Conservation (phyloP, 768 basidiomycete species). For the Xerocomus brunneocitrinus region DNA sequence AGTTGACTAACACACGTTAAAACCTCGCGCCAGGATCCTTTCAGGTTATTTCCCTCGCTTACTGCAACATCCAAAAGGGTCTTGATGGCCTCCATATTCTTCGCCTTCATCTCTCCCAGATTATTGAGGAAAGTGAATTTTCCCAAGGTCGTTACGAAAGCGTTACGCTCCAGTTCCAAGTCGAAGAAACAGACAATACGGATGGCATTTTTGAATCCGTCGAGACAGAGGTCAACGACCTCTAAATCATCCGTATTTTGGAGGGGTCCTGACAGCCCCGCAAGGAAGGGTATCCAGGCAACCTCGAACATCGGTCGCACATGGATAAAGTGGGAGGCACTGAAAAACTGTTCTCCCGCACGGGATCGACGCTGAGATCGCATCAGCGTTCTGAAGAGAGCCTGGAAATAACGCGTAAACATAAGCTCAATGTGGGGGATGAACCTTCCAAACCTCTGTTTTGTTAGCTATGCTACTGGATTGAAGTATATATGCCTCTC, state of each 20-base stretch:
- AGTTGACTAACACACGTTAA: constrained; percentile 96
- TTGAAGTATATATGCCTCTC: constrained; percentile 93
- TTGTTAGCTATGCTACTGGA: constrained; percentile 95
- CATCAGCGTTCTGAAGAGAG: constrained; percentile 89
- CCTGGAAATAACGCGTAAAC: constrained; percentile 40
- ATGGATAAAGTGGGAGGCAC: constrained; percentile 93
- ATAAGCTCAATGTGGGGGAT: neutral
- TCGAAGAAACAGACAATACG: constrained; percentile 96
- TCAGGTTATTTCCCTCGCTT: constrained; percentile 94
- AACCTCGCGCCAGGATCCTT: constrained; percentile 95
- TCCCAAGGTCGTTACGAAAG: constrained; percentile 91
- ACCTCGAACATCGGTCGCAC: constrained; percentile 99
- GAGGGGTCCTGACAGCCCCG: constrained; percentile 88
- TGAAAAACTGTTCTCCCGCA: constrained; percentile 85
- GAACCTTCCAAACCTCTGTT: constrained; percentile 65
- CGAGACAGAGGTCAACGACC: constrained; percentile 84
- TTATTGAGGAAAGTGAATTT: constrained; percentile 99
- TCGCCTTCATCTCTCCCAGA: constrained; percentile 96
- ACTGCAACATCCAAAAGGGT: constrained; percentile 90
- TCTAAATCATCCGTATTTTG: constrained; percentile 95
- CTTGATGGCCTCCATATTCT: constrained; percentile 99
- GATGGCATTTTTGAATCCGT: constrained; percentile 97
- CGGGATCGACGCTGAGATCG: constrained; percentile 84
- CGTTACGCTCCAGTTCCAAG: constrained; percentile 95
- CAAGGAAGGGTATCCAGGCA: constrained; percentile 97